Conservation (phyloP, 495 filamentous ascomycete species). For the Evernia prunastri region DNA sequence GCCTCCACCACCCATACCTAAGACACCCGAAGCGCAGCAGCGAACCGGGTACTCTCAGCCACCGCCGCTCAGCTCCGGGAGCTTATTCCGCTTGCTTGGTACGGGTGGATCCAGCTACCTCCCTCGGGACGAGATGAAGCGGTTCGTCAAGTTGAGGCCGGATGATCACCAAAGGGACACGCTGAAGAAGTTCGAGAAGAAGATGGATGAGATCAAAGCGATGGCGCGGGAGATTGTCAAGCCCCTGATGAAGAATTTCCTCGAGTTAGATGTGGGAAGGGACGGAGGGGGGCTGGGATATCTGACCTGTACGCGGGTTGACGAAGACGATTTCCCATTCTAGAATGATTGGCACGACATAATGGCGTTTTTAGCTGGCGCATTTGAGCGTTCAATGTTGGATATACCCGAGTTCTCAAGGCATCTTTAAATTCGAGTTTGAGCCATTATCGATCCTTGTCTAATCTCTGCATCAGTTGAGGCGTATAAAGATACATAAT, state of each 20-base stretch:
- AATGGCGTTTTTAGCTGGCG: neutral
- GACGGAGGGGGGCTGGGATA: constrained; percentile 44
- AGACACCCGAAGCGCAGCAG: constrained; percentile 29
- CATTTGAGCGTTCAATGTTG: neutral
- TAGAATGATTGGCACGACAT: constrained; percentile 42
- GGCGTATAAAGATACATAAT: neutral
- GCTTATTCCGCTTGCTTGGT: constrained; percentile 67
- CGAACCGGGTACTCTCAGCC: constrained; percentile 25
- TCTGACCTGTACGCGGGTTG: constrained; percentile 72
- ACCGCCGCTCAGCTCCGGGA: constrained; percentile 39
- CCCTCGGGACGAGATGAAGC: constrained; percentile 77
- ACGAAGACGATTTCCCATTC: constrained; percentile 80
- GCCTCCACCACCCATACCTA: constrained; percentile 47
- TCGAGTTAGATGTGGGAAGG: constrained; percentile 64
- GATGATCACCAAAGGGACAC: constrained; percentile 69
- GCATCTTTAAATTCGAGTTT: neutral
- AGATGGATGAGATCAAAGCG: constrained; percentile 79
- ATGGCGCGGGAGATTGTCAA: constrained; percentile 76
- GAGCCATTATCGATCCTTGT: neutral
- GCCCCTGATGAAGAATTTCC: constrained; percentile 74
- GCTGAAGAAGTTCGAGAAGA: constrained; percentile 71
- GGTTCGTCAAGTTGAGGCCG: constrained; percentile 66
- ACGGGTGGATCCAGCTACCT: constrained; percentile 59
- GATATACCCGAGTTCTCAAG: neutral
- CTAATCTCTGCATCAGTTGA: neutral